These are phyloP conservation scores for Lactarius sp. DNA, from an alignment of 768 basidiomycete species.

Conservation along the genomic window DNA sequence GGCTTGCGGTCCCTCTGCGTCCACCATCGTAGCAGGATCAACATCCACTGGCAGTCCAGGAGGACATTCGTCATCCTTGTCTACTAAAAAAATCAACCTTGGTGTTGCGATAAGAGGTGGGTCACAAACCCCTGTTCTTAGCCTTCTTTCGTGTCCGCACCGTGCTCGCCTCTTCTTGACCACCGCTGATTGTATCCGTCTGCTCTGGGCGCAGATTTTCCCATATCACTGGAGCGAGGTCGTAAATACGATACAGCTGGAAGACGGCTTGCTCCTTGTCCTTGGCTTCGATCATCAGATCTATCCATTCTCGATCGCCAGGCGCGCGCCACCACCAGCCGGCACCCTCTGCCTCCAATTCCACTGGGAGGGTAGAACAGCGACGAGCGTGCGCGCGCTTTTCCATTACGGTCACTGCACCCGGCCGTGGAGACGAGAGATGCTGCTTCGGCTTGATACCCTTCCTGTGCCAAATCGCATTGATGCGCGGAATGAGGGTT, in stretches of 20 bases:
- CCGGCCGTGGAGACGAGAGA: constrained; percentile 82
- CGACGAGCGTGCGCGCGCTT: constrained; percentile 82
- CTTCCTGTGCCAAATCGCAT: constrained; percentile 65
- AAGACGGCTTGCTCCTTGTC: constrained; percentile 94
- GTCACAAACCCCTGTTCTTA: constrained; percentile 8
- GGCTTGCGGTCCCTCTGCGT: not conserved
- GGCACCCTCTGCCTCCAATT: constrained; percentile 46
- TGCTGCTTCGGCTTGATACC: constrained; percentile 91
- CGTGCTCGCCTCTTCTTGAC: not conserved
- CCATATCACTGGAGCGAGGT: constrained; percentile 56
- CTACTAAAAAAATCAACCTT: not conserved
- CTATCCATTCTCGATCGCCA: constrained; percentile 33
- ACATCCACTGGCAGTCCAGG: not conserved
- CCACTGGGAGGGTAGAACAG: constrained; percentile 63
- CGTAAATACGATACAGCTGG: constrained; percentile 75
- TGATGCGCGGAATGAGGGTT: constrained; percentile 68
- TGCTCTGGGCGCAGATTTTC: constrained; percentile 36
- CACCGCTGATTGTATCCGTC: not conserved
- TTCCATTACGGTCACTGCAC: constrained; percentile 81
- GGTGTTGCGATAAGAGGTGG: not conserved
- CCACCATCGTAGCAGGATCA: not conserved
- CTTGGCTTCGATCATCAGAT: constrained; percentile 92
- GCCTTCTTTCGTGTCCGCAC: not conserved
- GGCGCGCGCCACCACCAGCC: constrained; percentile 22
- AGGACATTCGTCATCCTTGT: not conserved